Evolutionary conservation across 2,329 filamentous ascomycete genomes (phyloP).

Genomic region (Cadophora gregata): DNA sequence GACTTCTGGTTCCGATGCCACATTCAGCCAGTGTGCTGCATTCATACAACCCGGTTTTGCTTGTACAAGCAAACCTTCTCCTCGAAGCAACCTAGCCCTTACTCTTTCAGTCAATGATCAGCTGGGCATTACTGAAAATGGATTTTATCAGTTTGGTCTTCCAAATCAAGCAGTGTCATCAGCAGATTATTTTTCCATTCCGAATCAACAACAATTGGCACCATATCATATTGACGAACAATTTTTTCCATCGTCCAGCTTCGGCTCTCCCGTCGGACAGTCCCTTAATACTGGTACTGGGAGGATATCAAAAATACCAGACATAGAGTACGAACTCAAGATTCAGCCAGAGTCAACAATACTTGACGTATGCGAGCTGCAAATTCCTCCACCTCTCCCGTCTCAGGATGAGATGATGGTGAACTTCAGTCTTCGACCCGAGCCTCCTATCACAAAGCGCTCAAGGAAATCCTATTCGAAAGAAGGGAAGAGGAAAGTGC

Average conservation of each 20-base stretch:
- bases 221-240: neutral
- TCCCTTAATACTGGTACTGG: neutral
- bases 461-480: slow-evolving; percentile 27
- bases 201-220: neutral
- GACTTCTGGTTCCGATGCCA: neutral
- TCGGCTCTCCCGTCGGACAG: neutral
- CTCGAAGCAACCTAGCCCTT: neutral
- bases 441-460: slow-evolving; percentile 20
- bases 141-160: neutral
- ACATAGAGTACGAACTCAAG: neutral
- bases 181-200: neutral
- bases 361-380: neutral
- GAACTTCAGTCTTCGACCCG: slow-evolving; percentile 23
- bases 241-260: neutral
- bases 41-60: neutral
- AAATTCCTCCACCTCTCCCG: neutral
- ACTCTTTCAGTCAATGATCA: neutral
- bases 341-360: neutral
- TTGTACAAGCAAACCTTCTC: neutral
- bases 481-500: slow-evolving; percentile 29
- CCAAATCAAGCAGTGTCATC: neutral
- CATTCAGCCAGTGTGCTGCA: neutral
- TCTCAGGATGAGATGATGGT: slow-evolving; percentile 18
- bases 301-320: neutral
- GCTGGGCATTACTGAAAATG: neutral